These are phyloP conservation scores for Trypanosoma brucei DNA, from an alignment of 208 protist genomes.

Conservation along the genomic window DNA sequence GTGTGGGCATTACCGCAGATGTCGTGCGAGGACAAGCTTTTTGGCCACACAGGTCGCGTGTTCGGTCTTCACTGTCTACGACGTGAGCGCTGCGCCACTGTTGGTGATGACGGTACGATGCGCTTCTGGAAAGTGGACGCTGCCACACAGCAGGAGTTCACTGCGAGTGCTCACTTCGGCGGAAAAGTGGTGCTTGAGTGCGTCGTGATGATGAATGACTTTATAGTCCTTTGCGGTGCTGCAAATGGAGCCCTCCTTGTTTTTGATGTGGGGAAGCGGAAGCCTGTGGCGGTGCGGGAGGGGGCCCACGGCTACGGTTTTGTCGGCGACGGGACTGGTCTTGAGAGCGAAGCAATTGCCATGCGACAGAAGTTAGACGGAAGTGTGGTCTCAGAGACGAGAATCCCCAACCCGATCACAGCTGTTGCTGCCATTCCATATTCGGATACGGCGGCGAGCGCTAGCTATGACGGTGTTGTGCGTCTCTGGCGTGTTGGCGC, in stretches of 20 bases:
- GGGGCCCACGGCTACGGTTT: conserved; percentile 77
- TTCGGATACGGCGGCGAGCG: conserved; percentile 72
- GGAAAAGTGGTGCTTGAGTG: conserved; percentile 56
- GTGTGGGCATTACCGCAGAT: conserved; percentile 87
- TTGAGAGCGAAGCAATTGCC: conserved; percentile 59
- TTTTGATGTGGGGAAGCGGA: conserved; percentile 78
- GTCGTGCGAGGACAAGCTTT: conserved; percentile 81
- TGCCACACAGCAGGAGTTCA: conserved; percentile 69
- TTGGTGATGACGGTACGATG: conserved; percentile 84
- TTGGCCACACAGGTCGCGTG: conserved; percentile 74
- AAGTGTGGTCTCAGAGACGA: neutral
- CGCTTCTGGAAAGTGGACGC: conserved; percentile 87
- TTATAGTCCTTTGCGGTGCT: conserved; percentile 56
- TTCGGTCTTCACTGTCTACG: conserved; percentile 53
- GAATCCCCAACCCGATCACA: conserved; percentile 75
- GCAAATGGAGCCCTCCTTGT: conserved; percentile 76
- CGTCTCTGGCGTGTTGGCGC: conserved; percentile 66
- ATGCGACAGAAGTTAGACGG: conserved; percentile 1
- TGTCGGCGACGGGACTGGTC: conserved; percentile 78
- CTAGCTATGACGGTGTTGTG: conserved; percentile 86
- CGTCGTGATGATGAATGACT: conserved; percentile 82
- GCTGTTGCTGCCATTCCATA: conserved; percentile 81
- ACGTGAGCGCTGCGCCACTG: conserved; percentile 69
- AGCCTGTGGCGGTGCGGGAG: conserved; percentile 53
- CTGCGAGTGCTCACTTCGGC: conserved; percentile 17